Conservation (phyloP, 805 yeast genomes). For the Zygosaccharomyces gambellarensis region DNA sequence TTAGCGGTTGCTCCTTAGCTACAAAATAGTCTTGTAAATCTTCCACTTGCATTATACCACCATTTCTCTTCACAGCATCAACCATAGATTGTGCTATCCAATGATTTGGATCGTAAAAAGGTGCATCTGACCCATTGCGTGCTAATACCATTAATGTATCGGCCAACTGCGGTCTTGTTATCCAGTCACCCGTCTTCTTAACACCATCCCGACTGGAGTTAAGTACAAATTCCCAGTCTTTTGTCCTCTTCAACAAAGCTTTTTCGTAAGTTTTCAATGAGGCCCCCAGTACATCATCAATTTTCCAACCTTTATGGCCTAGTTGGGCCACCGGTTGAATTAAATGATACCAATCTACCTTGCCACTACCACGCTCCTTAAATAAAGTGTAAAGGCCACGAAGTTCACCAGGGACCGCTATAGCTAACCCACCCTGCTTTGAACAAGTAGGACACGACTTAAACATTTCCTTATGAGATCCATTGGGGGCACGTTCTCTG, state of each 20-base stretch:
- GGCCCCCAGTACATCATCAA: conserved; percentile 41
- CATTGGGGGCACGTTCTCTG: conserved; percentile 78
- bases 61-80: conserved; percentile 42
- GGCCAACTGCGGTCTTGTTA: conserved; percentile 59
- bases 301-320: conserved; percentile 60
- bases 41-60: conserved; percentile 61
- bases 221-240: conserved; percentile 56
- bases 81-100: conserved; percentile 63
- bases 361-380: conserved; percentile 63
- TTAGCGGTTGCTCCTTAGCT: conserved; percentile 38
- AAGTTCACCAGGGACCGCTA: conserved; percentile 87
- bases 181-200: conserved; percentile 51
- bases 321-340: conserved; percentile 69
- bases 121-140: conserved; percentile 64
- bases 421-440: conserved; percentile 79
- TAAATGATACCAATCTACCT: conserved; percentile 64
- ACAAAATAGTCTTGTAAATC: conserved; percentile 66
- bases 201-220: conserved; percentile 34
- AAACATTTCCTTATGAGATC: conserved; percentile 63
- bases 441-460: conserved; percentile 44
- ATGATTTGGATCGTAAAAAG: conserved; percentile 81
- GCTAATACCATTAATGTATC: conserved; percentile 66
- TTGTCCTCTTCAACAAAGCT: conserved; percentile 27
- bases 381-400: conserved; percentile 70
- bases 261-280: conserved; percentile 40